Evolutionary conservation across 257 asterid genomes (phyloP).

Genomic region (Oldenlandia corymbosa): DNA sequence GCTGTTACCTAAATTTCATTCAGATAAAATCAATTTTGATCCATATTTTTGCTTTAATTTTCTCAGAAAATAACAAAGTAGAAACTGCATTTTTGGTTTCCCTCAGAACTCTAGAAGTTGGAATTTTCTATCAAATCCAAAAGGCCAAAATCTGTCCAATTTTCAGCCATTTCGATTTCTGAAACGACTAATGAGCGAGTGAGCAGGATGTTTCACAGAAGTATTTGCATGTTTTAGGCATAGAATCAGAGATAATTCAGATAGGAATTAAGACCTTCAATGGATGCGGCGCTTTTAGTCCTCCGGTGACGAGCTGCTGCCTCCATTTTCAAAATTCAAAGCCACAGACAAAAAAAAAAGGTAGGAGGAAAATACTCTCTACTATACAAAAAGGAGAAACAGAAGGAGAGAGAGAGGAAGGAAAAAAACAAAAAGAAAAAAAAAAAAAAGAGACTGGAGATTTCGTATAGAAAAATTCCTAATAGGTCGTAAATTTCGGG

Average conservation of each 20-base stretch:
- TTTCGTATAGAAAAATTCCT: slow-evolving; percentile 30
- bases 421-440: slow-evolving; percentile 12
- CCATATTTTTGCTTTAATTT: neutral
- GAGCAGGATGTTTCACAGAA: too few species aligned
- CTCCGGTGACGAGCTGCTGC: slow-evolving; percentile 70
- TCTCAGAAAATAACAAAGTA: neutral
- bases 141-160: neutral
- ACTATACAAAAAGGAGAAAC: slow-evolving; percentile 6
- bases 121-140: neutral
- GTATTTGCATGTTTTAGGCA: neutral
- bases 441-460: slow-evolving; percentile 15
- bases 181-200: too few species aligned
- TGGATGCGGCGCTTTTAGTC: slow-evolving; percentile 61
- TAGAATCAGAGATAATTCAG: neutral
- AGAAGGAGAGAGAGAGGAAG: neutral
- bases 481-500: slow-evolving; percentile 59
- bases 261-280: slow-evolving; percentile 54
- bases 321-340: slow-evolving; percentile 66
- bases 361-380: slow-evolving; percentile 12
- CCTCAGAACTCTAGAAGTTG: neutral
- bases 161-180: neutral
- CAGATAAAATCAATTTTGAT: neutral
- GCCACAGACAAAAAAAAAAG: slow-evolving; percentile 11
- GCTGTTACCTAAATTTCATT: neutral
- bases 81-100: neutral